A percentile compares a stretch with the other conserved stretches of the same genome.
Conservation (phyloP, 345 rosid genomes). For the Aurinia saxatilis region DNA sequence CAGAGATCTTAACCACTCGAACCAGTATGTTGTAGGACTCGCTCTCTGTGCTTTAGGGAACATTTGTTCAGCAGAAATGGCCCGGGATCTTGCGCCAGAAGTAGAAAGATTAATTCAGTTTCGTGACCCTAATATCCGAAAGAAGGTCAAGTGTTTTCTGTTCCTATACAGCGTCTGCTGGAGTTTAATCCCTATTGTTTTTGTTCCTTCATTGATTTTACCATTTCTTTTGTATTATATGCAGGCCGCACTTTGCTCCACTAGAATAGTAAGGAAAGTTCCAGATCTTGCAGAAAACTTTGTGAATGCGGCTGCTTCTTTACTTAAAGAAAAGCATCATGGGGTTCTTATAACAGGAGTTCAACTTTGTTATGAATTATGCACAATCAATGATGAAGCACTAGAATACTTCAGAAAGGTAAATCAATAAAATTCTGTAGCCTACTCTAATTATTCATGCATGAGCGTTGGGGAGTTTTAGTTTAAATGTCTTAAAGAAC, state of each 20-base stretch:
- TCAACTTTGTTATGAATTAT: constrained; percentile 91
- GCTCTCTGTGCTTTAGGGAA: constrained; percentile 99
- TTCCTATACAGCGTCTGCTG: neutral
- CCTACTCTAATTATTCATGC: neutral
- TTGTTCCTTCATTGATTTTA: constrained; percentile 16
- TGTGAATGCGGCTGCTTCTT: constrained; percentile 74
- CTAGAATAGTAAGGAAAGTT: constrained; percentile 91
- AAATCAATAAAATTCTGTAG: constrained; percentile 4
- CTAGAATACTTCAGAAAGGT: constrained; percentile 88
- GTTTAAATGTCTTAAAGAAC: neutral
- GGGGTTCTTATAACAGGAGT: constrained; percentile 94
- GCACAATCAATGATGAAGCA: constrained; percentile 84
- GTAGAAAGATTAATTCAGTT: constrained; percentile 93
- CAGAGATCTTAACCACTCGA: constrained; percentile 83
- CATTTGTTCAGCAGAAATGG: constrained; percentile 98
- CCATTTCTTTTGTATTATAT: constrained; percentile 8
- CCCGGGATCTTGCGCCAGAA: constrained; percentile 99
- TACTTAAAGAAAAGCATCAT: constrained; percentile 97
- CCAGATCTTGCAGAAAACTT: constrained; percentile 99
- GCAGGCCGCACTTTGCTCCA: constrained; percentile 96
- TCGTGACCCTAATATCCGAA: constrained; percentile 98
- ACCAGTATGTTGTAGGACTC: constrained; percentile 96
- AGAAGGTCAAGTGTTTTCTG: constrained; percentile 53
- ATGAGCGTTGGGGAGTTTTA: neutral
- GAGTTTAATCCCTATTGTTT: neutral